Base-by-base conservation (phyloP, 164 flowering plant species). In the Nelumbo lutea region DNA sequence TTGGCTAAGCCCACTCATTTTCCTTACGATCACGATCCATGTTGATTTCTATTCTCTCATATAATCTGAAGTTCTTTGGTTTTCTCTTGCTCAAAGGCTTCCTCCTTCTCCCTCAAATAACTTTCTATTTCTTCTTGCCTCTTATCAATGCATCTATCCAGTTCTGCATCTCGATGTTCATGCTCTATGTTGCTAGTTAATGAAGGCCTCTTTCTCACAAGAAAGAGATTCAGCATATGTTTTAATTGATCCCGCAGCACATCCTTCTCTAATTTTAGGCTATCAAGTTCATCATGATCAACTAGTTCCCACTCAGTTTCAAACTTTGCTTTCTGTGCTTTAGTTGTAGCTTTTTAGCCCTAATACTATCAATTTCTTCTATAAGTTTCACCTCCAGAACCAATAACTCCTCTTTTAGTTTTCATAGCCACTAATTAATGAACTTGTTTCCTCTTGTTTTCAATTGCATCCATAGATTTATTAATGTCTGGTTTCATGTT, bases 221-320 rank as follows among this genome's bases (percentile, higher is more conserved):
- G 79, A 67, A 75, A 92, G 83, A 58, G 86, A 80, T 64, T 89
- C 97, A 10, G 67, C 70, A 71, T 90, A 14, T 61, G 78, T 61
- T 83, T 88, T 67, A 82, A 85, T 71, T 89, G 84, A 40, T 86
- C 85, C 44, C 85, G 77, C 68, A 90, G 71, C 55, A 74, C 77
- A 72, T 88, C 87, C 69, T 83, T 90, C 76, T 91, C 97, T 51
- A 73, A 38, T 71, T 85, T 88, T 38, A 92, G 79, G 75, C 78
- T 82, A 27, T 87, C 89, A 51, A 89, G 90, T 78, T 92, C 97
- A 68, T 88, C 89, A 77, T 89, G 98, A 81, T 92, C 99, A 69
- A 95, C 83, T n/a, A 74, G 46, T 65, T 95, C 95, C 98, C 98
- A 95, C 70, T 95, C 96, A 68, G 81, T 68, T 77, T 95, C 98